Base-by-base conservation (phyloP, 495 filamentous ascomycete species). In the Hypomontagnella submonticulosa region DNA sequence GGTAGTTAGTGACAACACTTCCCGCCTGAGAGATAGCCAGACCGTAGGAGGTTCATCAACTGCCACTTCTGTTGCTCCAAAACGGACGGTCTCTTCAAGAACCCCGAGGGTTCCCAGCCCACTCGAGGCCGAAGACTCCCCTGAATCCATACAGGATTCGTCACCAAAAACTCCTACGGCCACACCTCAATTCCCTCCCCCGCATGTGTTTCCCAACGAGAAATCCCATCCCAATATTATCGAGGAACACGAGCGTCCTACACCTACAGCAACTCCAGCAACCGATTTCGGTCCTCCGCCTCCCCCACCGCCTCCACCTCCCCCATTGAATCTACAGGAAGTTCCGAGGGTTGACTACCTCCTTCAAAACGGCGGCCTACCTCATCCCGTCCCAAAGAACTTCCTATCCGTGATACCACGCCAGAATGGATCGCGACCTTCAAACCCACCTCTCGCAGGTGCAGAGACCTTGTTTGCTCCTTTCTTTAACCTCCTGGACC, bases 281-380 rank as follows among this genome's bases (percentile, higher is more conserved):
- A 74, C 76, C 33, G 77, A 78, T 16, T 73, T 76, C 33, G 67
- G 53, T 1, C 91, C 90, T 30, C 92, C 91, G 1, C 78, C 77
- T 4, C 80, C 79, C 4, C 93, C 93, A 0, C 93, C 93, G 0
- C 92, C 93, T 2, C 91, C 91, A 1, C 90, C 91, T n/a, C 89
- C 90, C 0, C 84, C 88, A n/a, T 73, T 88, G 37, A 82, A 89
- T 59, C 81, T 90, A 16, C 74, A 77, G 32, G 81, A 83, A 18
- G 71, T 77, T 0, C 93, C 93, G 1, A 83, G 89, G 42, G 92
- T 97, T 15, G 93, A 97, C 69, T 97, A 97, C 72, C 80, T 97
- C 19, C 80, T 97, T 61, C 90, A 91, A 57, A 86, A 96, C 75
- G 93, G 93, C 47, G 93, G 93, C 4, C 74, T 97, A 20, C 74